Base-by-base conservation (phyloP, 2,329 filamentous ascomycete species). In the Colletotrichum tofieldiae region DNA sequence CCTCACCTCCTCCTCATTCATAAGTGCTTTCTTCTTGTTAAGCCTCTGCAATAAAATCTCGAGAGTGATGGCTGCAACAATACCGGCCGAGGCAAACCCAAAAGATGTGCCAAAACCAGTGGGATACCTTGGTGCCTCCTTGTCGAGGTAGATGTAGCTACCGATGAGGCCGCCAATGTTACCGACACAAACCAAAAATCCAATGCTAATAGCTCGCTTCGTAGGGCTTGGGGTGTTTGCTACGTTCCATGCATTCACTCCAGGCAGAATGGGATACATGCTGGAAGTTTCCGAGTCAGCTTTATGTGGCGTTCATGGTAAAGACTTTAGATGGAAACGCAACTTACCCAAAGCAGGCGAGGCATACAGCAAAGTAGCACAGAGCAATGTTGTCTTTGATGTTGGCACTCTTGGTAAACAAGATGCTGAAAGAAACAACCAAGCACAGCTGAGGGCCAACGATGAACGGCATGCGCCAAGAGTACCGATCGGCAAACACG, bases 341-440 rank as follows among this genome's bases (percentile, higher is more conserved):
- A 39, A 65, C 74, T 75, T 65, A 78, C 75, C 79, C 79, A 5
- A 77, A 71, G 41, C 77, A 85, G 0, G 84, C 82, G 5, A 87
- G 75, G 49, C 82, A 84, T 39, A 86, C 81, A 0, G 81, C 84
- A 60, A 86, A 85, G 72, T 85, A 86, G 64, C 82, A 82, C 0
- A 82, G 75, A 0, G 79, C 82, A 23, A 86, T 79, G 64, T 86
- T 84, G 32, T 81, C 71, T 26, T 79, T 72, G 29, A 85, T 81
- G 14, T 82, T 75, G 5, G 76, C 81, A 2, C 81, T 79, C 43
- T 81, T 80, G n/a, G 75, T 72, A 41, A 84, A 81, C 0, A 84
- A 68, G 20, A 84, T 81, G 14, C 76, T 74, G 51, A 82, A 84
- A 0, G 79, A 80, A 1, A 81, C 75, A n/a, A 84, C 76, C 5